Percentiles rank a stretch among this genome's conserved stretches.
Evolutionary conservation across 1,284 basidiomycete species (phyloP).

Genomic region (Tremellales sp.): DNA sequence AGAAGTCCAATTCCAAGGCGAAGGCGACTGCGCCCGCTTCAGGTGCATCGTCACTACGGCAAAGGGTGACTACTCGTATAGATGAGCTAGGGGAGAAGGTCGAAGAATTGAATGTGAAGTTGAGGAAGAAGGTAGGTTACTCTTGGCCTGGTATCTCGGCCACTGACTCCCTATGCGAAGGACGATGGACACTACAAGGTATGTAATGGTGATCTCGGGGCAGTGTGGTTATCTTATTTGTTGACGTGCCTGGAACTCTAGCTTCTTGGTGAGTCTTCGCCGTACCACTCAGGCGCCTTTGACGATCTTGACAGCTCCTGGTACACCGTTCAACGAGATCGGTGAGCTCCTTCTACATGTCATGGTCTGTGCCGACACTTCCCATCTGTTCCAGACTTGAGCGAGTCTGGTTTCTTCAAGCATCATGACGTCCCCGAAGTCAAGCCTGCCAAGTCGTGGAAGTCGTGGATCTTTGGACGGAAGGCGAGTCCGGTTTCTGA

Average conservation of each 20-base stretch:
- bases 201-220: constrained; percentile 1
- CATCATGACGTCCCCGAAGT: constrained; percentile 10
- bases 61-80: neutral
- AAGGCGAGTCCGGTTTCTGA: constrained; percentile 17
- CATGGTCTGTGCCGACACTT: neutral
- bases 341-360: constrained; percentile 33
- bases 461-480: constrained; percentile 25
- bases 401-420: constrained; percentile 26
- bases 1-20: too few relatives aligned
- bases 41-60: neutral
- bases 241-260: constrained; percentile 10
- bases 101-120: constrained; percentile 37
- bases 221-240: neutral
- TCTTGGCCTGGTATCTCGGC: neutral
- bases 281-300: neutral
- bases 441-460: constrained; percentile 14
- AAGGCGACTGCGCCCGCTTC: neutral
- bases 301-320: constrained; percentile 40
- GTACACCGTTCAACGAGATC: constrained; percentile 47
- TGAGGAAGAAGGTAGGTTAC: constrained; percentile 33
- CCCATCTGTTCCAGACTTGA: constrained; percentile 22
- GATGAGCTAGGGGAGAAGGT: constrained; percentile 21
- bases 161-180: constrained; percentile 11
- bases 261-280: constrained; percentile 21
- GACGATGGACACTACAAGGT: constrained; percentile 34